A percentile compares a stretch with the other conserved stretches of the same genome.
These are phyloP conservation scores for Rhododendron vialii DNA, from an alignment of 148 eudicot species.

Conservation along the genomic window DNA sequence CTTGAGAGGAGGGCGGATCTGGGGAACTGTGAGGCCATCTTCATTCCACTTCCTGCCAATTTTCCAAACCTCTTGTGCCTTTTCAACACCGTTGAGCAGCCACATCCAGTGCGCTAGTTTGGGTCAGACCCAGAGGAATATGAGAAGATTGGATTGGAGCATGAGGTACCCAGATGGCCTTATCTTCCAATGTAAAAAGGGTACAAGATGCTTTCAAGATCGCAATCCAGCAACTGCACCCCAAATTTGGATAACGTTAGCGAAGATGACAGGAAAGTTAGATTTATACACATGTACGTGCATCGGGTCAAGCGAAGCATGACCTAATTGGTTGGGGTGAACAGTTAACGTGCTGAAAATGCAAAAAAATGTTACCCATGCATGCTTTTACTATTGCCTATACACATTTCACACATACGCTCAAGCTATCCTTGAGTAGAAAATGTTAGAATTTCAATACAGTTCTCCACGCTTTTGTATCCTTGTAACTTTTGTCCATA, in stretches of 20 bases:
- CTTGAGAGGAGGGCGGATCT: conserved; percentile 2
- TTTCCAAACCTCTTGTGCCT: conserved; percentile 1
- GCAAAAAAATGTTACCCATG: background rate
- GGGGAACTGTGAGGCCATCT: conserved; percentile 10
- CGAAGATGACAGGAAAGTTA: background rate
- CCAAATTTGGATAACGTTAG: background rate
- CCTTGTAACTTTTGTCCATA: background rate
- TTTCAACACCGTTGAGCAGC: background rate
- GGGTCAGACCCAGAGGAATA: background rate
- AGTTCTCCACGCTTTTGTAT: background rate
- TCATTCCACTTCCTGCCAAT: background rate
- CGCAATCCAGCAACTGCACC: background rate
- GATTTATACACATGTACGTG: background rate
- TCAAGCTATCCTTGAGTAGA: background rate
- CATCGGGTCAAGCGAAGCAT: background rate
- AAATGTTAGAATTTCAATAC: background rate
- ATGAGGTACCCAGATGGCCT: conserved; percentile 14
- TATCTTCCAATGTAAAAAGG: conserved; percentile 4
- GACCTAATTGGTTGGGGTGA: background rate
- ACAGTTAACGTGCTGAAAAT: background rate
- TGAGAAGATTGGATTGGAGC: background rate
- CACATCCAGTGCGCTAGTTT: background rate
- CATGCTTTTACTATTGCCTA: background rate
- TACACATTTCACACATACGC: background rate
- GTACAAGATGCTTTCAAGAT: background rate